These are phyloP conservation scores for Papiliotrema fonsecae DNA, from an alignment of 1,284 basidiomycete genomes.

Conservation along the genomic window DNA sequence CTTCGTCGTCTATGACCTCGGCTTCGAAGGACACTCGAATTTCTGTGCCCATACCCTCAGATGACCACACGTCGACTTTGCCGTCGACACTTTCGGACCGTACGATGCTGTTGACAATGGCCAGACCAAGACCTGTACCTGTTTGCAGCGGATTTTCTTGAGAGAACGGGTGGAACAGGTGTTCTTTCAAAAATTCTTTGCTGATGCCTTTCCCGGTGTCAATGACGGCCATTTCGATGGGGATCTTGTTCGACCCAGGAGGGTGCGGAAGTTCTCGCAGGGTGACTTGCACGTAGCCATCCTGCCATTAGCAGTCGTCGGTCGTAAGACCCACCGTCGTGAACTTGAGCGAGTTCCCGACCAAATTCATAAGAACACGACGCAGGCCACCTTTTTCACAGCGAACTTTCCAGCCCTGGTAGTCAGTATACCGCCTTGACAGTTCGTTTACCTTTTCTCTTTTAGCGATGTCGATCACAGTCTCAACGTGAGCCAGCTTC, in stretches of 20 bases:
- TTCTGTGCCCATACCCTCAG: slow-evolving; percentile 87
- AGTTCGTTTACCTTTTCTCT: slow-evolving; percentile 57
- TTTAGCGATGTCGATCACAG: slow-evolving; percentile 78
- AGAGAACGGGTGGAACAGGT: slow-evolving; percentile 94
- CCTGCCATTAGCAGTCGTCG: slow-evolving; percentile 47
- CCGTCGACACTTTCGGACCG: slow-evolving; percentile 80
- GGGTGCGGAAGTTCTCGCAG: slow-evolving; percentile 65
- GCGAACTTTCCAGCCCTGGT: slow-evolving; percentile 76
- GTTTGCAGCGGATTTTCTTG: slow-evolving; percentile 66
- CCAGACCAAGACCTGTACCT: slow-evolving; percentile 91
- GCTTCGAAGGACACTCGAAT: slow-evolving; percentile 83
- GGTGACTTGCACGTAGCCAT: slow-evolving; percentile 81
- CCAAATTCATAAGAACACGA: slow-evolving; percentile 89
- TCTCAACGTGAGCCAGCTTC: slow-evolving; percentile 55
- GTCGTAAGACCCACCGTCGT: slow-evolving; percentile 57
- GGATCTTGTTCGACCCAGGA: slow-evolving; percentile 59
- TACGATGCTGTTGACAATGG: slow-evolving; percentile 85
- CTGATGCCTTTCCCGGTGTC: slow-evolving; percentile 93
- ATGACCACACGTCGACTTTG: slow-evolving; percentile 55
- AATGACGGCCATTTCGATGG: slow-evolving; percentile 76
- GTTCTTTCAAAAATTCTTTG: slow-evolving; percentile 83
- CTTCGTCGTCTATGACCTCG: slow-evolving; percentile 52
- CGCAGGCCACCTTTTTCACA: slow-evolving; percentile 91
- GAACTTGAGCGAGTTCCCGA: slow-evolving; percentile 92
- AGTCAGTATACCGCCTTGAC: slow-evolving; percentile 5